Evolutionary conservation across 2,329 filamentous ascomycete genomes (phyloP).

Genomic region (Cladobotryum mycophilum): DNA sequence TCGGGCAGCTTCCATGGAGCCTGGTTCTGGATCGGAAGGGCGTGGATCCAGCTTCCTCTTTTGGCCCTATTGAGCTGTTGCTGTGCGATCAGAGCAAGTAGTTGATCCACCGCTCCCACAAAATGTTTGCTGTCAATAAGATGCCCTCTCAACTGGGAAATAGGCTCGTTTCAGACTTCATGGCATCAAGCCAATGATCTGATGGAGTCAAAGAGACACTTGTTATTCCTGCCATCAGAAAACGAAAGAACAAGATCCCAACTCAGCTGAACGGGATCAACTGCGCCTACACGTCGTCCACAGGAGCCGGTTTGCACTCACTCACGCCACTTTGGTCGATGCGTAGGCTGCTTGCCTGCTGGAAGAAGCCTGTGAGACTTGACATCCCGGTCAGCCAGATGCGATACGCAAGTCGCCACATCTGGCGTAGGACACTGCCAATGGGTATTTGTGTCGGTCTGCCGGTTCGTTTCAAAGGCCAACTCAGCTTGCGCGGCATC

Average conservation of each 20-base stretch:
- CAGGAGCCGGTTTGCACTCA: neutral
- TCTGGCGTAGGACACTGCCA: constrained; percentile 2
- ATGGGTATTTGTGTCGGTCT: constrained; percentile 1
- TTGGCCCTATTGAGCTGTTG: too few relatives aligned
- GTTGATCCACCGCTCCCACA: too few relatives aligned
- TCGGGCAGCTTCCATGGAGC: too few relatives aligned
- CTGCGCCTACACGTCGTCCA: neutral
- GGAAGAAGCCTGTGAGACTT: constrained; percentile 3
- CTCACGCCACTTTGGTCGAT: constrained; percentile 4
- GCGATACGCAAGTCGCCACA: constrained; percentile 4
- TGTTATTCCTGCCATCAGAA: neutral
- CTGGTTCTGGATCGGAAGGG: too few relatives aligned
- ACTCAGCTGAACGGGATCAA: neutral
- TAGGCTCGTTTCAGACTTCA: too few relatives aligned
- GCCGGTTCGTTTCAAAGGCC: neutral
- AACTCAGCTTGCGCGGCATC: constrained; percentile 2
- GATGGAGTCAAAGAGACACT: neutral
- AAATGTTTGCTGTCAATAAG: too few relatives aligned
- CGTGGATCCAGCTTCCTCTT: too few relatives aligned
- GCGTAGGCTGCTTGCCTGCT: neutral
- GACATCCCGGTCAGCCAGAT: neutral
- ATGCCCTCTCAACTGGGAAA: too few relatives aligned
- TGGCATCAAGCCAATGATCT: too few relatives aligned
- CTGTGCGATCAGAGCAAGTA: too few relatives aligned
- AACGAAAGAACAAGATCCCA: neutral